Base-by-base conservation (phyloP, 805 yeast genomes). In the Lipomyces orientalis region DNA sequence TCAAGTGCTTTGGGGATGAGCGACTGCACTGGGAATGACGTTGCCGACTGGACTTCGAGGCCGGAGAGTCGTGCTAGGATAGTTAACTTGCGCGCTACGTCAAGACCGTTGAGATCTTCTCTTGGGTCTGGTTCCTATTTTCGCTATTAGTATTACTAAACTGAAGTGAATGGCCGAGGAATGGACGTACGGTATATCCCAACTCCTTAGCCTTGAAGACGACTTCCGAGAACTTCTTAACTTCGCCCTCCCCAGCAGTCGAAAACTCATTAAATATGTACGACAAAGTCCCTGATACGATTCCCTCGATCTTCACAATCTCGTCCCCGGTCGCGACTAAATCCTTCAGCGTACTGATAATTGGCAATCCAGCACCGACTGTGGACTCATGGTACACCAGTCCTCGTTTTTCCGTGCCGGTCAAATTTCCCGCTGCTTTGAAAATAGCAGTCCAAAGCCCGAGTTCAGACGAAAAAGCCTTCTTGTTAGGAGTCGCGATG, bases 311-410 rank as follows among this genome's bases (percentile, higher is more conserved):
- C 78, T 88, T 90, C 75, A 88, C 89, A 72, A 95, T 87, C 81
- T 92, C 87, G 79, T 95, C 99, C 72, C 99, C 99, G 63, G 99
- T 95, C 69, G 87, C 85, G 55, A 95, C 84, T 80, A 94, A 84
- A 78, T 95, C 99, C 76, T 88, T 90, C 76, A 95, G 82, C 61
- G 97, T 90, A 59, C 92, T 89, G 75, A 95, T 88, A 70, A 95
- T 87, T 68, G 99, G 99, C 78, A 95, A 85, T 66, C 98, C 99
- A 55, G 99, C 99, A 77, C 98, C 98, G 67, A 95, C 98, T 7
- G 98, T 92, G 61, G 99, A 97, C 84, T 95, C 99, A 77, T 95
- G 99, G 84, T 93, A 94, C 57, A 93, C 97, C 71, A 94, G 83
- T 54, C 92, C 93, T 60, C 88, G 88, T 16, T 57, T 60, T 19